Conservation (phyloP, 768 basidiomycete genomes). For the Tephrocybe sp. region DNA sequence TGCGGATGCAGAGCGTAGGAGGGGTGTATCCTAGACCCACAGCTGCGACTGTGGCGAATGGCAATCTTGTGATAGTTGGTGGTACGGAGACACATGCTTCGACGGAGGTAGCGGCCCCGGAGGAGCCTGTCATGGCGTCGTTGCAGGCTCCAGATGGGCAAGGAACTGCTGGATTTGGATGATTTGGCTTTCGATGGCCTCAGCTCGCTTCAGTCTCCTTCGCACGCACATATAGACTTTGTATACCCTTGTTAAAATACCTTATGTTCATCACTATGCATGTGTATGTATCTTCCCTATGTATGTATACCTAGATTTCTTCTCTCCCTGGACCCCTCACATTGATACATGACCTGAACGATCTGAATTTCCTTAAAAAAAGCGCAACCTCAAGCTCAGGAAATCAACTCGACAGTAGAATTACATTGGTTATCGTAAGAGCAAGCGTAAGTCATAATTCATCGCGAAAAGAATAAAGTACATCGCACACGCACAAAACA, state of each 20-base stretch:
- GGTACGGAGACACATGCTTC: conserved; percentile 16
- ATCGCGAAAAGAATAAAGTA: conserved; percentile 5
- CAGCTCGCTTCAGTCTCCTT: no score
- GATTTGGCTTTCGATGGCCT: no score
- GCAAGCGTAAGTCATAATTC: conserved; percentile 12
- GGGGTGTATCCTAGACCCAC: no score
- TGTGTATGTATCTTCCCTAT: no score
- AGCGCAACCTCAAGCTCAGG: no score
- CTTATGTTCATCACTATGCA: no score
- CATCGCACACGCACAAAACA: background rate
- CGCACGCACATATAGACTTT: no score
- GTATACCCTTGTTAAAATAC: no score
- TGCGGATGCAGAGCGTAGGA: conserved; percentile 1
- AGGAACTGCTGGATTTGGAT: conserved; percentile 1
- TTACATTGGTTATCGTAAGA: conserved; percentile 17
- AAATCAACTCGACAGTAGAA: conserved; percentile 2
- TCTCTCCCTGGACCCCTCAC: no score
- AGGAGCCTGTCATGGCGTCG: conserved; percentile 26
- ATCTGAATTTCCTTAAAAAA: no score
- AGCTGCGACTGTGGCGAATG: background rate
- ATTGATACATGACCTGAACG: no score
- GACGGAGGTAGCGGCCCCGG: background rate
- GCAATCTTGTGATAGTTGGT: background rate
- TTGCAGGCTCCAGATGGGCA: conserved; percentile 25
- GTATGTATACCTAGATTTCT: no score